A percentile compares a stretch with the other conserved stretches of the same genome.
Conservation (phyloP, 148 eudicot genomes). For the Vaccinium darrowii region DNA sequence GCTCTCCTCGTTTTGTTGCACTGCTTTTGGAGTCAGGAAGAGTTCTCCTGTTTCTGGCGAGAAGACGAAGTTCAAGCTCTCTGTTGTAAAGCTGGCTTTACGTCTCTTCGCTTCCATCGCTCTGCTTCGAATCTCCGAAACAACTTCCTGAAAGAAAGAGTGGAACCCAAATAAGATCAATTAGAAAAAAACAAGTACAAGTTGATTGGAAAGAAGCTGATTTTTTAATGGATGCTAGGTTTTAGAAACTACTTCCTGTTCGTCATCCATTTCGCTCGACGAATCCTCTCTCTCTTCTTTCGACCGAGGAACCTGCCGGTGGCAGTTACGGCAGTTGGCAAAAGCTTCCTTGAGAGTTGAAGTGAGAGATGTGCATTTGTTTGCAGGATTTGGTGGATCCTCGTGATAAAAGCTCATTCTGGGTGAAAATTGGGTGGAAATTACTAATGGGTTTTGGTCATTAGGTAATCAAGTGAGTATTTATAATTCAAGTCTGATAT, state of each 20-base stretch:
- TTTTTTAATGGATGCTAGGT: background rate
- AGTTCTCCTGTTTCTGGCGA: conserved; percentile 46
- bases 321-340: conserved; percentile 46
- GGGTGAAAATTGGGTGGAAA: conserved; percentile 1
- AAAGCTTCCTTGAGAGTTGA: conserved; percentile 54
- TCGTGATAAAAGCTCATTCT: conserved; percentile 37
- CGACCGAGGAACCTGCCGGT: conserved; percentile 28
- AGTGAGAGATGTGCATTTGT: conserved; percentile 48
- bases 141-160: conserved; percentile 44
- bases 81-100: conserved; percentile 27
- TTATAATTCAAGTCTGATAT: conserved; percentile 17
- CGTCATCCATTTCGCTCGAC: conserved; percentile 36
- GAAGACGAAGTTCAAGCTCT: conserved; percentile 36
- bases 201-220: background rate
- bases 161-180: background rate
- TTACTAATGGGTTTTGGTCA: conserved; percentile 1
- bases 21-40: conserved; percentile 16
- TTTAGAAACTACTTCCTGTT: conserved; percentile 48
- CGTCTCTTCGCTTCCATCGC: conserved; percentile 74
- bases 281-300: conserved; percentile 38
- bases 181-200: background rate
- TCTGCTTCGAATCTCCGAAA: conserved; percentile 53
- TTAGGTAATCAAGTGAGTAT: conserved; percentile 9
- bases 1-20: conserved; percentile 16
- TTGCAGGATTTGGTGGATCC: conserved; percentile 38